Conservation (phyloP, 2,329 filamentous ascomycete species). For the Aspergillus brunneoviolaceus region DNA sequence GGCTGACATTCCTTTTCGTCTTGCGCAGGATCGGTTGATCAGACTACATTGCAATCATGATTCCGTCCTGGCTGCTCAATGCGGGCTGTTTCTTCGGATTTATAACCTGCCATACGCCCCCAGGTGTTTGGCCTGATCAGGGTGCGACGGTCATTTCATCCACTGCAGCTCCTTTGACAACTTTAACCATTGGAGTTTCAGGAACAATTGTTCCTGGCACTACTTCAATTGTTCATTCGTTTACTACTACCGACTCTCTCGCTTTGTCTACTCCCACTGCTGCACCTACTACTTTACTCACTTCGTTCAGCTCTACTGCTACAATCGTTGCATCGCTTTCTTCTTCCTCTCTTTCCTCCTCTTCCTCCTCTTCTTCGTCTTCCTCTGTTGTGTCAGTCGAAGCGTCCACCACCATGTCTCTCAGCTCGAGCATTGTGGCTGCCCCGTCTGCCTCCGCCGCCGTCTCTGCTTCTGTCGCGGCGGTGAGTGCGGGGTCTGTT, state of each 20-base stretch:
- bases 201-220: slow-evolving; percentile 3
- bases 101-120: slow-evolving; percentile 34
- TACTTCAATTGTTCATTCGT: slow-evolving; percentile 3
- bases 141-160: slow-evolving; percentile 25
- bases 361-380: slow-evolving; percentile 5
- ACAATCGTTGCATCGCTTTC: slow-evolving; percentile 11
- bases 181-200: neutral
- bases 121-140: slow-evolving; percentile 28
- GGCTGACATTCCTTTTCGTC: slow-evolving; percentile 12
- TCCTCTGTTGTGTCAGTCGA: slow-evolving; percentile 4
- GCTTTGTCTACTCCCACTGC: slow-evolving; percentile 7
- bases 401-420: slow-evolving; percentile 24
- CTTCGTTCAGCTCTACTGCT: slow-evolving; percentile 10
- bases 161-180: neutral
- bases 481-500: slow-evolving; percentile 24
- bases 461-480: slow-evolving; percentile 18
- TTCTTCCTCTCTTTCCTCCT: slow-evolving; percentile 4
- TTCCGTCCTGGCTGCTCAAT: slow-evolving; percentile 23
- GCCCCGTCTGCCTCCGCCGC: slow-evolving; percentile 7
- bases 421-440: slow-evolving; percentile 17
- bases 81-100: slow-evolving; percentile 31
- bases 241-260: neutral
- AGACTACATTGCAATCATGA: slow-evolving; percentile 27
- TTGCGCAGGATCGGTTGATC: slow-evolving; percentile 11
- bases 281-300: slow-evolving; percentile 8